Evolutionary conservation across 495 filamentous ascomycete species (phyloP).

Genomic region (Penicillium bovifimosum): DNA sequence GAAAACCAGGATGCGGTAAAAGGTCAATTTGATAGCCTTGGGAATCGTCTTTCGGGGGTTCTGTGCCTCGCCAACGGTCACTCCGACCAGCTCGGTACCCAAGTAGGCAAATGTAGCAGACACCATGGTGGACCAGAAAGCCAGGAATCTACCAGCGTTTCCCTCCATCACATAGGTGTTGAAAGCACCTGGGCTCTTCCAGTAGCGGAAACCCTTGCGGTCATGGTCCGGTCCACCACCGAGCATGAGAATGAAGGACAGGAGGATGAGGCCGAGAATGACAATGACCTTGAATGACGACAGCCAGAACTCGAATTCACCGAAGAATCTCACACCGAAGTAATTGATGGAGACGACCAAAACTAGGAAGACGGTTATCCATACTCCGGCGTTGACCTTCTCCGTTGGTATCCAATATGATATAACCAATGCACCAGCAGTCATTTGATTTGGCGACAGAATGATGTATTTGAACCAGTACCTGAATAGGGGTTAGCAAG

Average conservation of each 20-base stretch:
- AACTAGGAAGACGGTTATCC: constrained; percentile 51
- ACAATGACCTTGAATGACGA: constrained; percentile 68
- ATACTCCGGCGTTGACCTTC: constrained; percentile 44
- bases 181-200: constrained; percentile 65
- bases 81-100: constrained; percentile 81
- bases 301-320: constrained; percentile 81
- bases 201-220: constrained; percentile 71
- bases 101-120: constrained; percentile 73
- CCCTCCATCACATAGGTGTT: constrained; percentile 37
- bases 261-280: constrained; percentile 60
- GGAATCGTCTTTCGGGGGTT: constrained; percentile 76
- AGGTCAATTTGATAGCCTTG: constrained; percentile 70
- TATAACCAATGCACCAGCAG: constrained; percentile 71
- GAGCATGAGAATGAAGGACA: constrained; percentile 62
- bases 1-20: constrained; percentile 81
- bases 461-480: constrained; percentile 68
- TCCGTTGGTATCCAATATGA: constrained; percentile 57
- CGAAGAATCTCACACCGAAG: constrained; percentile 62
- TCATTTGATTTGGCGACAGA: constrained; percentile 74
- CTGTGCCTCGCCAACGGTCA: constrained; percentile 63
- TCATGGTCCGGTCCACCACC: constrained; percentile 71
- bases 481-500: constrained; percentile 12
- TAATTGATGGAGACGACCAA: constrained; percentile 51
- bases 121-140: constrained; percentile 73
- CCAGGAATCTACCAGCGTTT: constrained; percentile 55